A percentile compares a stretch with the other conserved stretches of the same genome.
Evolutionary conservation across 306 rosid species (phyloP).

Genomic region (Lathyrus sativus): DNA sequence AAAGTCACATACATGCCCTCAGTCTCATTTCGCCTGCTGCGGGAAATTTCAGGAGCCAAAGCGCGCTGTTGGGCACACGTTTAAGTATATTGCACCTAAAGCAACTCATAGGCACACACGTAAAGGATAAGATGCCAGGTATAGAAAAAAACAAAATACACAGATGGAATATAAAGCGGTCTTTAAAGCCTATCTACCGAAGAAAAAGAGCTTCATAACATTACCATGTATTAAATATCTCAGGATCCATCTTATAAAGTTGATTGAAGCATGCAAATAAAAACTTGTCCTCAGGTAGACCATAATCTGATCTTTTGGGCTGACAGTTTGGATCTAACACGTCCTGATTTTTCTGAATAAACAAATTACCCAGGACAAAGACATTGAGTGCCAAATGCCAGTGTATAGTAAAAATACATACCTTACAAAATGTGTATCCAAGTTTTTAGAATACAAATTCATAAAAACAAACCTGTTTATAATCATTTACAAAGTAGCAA

Average conservation of each 20-base stretch:
- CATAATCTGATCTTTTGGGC: conserved; percentile 86
- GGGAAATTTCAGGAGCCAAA: conserved; percentile 98
- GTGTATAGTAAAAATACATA: conserved; percentile 3
- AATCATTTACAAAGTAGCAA: conserved; percentile 97
- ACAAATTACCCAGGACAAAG: conserved; percentile 8
- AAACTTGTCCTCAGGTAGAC: conserved; percentile 88
- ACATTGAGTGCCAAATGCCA: conserved; percentile 2
- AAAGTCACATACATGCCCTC: conserved; percentile 65
- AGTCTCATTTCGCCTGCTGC: conserved; percentile 97
- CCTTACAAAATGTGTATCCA: neutral
- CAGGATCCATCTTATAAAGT: conserved; percentile 99
- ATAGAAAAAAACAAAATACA: neutral
- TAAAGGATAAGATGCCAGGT: conserved; percentile 27
- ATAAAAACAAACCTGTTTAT: conserved; percentile 76
- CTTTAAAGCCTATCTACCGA: neutral
- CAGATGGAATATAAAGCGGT: neutral
- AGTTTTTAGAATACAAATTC: conserved; percentile 4
- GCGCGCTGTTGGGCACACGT: conserved; percentile 93
- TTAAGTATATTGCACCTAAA: conserved; percentile 95
- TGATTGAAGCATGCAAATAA: conserved; percentile 97
- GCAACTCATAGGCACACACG: conserved; percentile 15
- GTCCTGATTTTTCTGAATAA: conserved; percentile 85
- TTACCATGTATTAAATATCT: conserved; percentile 89
- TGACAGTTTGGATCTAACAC: conserved; percentile 76
- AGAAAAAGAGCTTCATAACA: conserved; percentile 27